Percentiles rank a stretch among this genome's conserved stretches.
phyloP scores from a whole-genome alignment of 2,329 filamentous ascomycete genomes.

The Blastomyces gilchristii region DNA sequence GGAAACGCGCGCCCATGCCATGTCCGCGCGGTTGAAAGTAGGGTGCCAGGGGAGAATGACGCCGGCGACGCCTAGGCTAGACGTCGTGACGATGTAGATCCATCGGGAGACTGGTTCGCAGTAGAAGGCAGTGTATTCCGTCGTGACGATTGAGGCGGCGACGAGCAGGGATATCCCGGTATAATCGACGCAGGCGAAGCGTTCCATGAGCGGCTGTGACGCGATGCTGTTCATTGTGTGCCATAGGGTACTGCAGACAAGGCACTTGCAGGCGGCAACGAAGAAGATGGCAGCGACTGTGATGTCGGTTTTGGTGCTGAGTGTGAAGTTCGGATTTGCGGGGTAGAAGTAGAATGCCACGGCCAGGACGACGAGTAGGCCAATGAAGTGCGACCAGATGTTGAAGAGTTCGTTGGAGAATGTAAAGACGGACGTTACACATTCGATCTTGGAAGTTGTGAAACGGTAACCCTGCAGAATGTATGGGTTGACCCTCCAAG shows the following conservation, averaged over 20 bases:
- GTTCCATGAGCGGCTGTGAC: constrained; percentile 77
- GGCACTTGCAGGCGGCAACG: constrained; percentile 86
- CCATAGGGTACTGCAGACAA: constrained; percentile 93
- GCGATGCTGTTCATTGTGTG: constrained; percentile 98
- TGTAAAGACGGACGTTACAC: constrained; percentile 69
- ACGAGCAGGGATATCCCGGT: constrained; percentile 94
- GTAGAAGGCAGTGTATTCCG: constrained; percentile 97
- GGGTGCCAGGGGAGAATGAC: constrained; percentile 95
- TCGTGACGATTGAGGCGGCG: constrained; percentile 89
- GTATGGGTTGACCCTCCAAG: constrained; percentile 92
- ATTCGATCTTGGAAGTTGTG: constrained; percentile 80
- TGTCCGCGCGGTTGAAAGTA: constrained; percentile 81
- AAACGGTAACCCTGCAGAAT: constrained; percentile 90
- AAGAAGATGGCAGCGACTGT: constrained; percentile 92
- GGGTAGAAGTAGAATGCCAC: constrained; percentile 97
- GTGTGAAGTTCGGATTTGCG: constrained; percentile 69
- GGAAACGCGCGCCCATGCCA: constrained; percentile 82
- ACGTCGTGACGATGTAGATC: constrained; percentile 74
- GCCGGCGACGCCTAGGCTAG: constrained; percentile 69
- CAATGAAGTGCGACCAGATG: constrained; percentile 92
- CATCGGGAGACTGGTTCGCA: constrained; percentile 83
- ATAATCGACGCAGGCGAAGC: constrained; percentile 96
- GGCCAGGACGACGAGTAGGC: constrained; percentile 74
- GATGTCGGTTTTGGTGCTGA: constrained; percentile 79
- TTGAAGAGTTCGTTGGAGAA: constrained; percentile 92